phyloP scores from a whole-genome alignment of 2,329 filamentous ascomycete species.

The Pseudocercospora pini-densiflorae region DNA sequence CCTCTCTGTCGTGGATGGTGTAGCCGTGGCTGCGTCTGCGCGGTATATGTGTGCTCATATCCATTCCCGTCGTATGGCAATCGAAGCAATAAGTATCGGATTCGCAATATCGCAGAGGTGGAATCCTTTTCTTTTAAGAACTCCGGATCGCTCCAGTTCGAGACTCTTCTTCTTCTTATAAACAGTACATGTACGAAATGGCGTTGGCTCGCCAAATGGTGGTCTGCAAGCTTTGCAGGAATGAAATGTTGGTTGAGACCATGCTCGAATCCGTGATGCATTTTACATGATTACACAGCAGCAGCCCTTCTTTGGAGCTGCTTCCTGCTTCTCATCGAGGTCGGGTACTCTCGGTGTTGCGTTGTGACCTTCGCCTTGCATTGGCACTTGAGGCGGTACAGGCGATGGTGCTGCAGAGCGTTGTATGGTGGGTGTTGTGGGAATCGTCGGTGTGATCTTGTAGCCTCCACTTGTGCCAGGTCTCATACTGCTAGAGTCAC shows the following conservation, averaged over 20 bases:
- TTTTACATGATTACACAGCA: conserved; percentile 78
- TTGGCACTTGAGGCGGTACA: conserved; percentile 23
- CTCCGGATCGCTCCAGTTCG: neutral
- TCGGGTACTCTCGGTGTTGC: conserved; percentile 59
- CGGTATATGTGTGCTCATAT: conserved; percentile 18
- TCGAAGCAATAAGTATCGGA: neutral
- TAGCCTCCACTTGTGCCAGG: conserved; percentile 52
- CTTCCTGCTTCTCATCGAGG: conserved; percentile 56
- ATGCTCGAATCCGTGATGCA: neutral
- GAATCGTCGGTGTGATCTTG: conserved; percentile 53
- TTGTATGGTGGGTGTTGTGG: conserved; percentile 31
- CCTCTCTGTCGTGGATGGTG: conserved; percentile 5
- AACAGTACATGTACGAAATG: conserved; percentile 7
- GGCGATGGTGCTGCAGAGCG: conserved; percentile 23
- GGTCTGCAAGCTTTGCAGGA: neutral
- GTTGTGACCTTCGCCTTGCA: conserved; percentile 45
- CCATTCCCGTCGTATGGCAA: conserved; percentile 6
- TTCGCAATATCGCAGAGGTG: neutral
- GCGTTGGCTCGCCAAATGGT: conserved; percentile 2
- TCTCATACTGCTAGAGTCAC: conserved; percentile 34
- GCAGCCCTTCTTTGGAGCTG: conserved; percentile 64
- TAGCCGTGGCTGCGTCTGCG: conserved; percentile 7
- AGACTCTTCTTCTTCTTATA: neutral
- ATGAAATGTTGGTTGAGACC: neutral
- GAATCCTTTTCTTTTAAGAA: neutral